These are phyloP conservation scores for Dictyostelium citrinum DNA, from an alignment of 78 protist genomes.

Conservation along the genomic window DNA sequence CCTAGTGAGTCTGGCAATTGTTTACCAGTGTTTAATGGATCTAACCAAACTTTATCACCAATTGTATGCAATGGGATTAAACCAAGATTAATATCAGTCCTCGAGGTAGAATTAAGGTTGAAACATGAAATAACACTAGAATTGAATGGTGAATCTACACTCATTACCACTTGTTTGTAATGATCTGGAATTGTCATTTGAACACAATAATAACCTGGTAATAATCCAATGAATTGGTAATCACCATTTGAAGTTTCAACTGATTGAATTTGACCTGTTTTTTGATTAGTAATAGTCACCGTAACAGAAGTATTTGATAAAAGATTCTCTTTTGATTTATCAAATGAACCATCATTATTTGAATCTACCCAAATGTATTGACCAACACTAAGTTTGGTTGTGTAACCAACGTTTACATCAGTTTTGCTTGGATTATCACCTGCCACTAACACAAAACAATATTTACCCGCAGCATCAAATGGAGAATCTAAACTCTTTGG, in stretches of 20 bases:
- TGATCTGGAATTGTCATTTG: neutral
- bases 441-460: neutral
- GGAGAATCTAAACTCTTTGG: neutral
- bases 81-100: neutral
- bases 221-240: neutral
- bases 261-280: neutral
- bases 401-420: neutral
- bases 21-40: conserved; percentile 1
- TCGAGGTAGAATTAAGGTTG: neutral
- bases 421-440: neutral
- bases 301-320: neutral
- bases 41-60: conserved; percentile 11
- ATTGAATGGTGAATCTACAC: neutral
- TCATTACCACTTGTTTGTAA: neutral
- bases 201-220: conserved; percentile 43
- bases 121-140: neutral
- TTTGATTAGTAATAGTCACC: neutral
- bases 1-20: neutral
- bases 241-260: neutral
- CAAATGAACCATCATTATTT: neutral
- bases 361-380: neutral
- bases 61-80: neutral
- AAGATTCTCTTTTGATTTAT: neutral
- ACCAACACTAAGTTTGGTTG: neutral
- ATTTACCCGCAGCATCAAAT: neutral